Base-by-base conservation (phyloP, 1,284 basidiomycete species). In the Athelia psychrophila region DNA sequence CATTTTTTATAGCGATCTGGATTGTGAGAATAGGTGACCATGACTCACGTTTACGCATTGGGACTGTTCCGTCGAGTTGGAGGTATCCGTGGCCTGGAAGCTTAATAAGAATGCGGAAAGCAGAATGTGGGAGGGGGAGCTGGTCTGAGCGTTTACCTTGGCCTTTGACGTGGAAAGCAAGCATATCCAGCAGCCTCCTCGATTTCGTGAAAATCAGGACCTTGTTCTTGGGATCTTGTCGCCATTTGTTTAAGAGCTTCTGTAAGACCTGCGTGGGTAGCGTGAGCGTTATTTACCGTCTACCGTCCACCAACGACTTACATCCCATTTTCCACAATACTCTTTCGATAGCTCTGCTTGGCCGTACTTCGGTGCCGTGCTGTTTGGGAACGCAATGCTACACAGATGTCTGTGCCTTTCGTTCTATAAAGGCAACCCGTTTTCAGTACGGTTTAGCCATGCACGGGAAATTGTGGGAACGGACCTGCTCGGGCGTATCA, bases 141-240 rank as follows among this genome's bases (percentile, higher is more conserved):
- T n/a, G n/a, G n/a, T n/a, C n/a, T n/a, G n/a, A n/a, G n/a, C n/a
- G n/a, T 30, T 48, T 49, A 86, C 87, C 70, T 59, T 75, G 70
- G 6, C 70, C 70, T 19, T 74, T 74, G 16, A 95, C 73, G 62
- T 90, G 84, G 58, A 80, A 85, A 49, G 88, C 82, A 32, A 95
- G 69, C 78, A 92, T 90, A 10, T 88, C 83, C 19, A 95, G 72
- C 16, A 95, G 70, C 63, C 91, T 92, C 53, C 91, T 83, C 1
- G 88, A 88, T 64, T 91, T 91, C 2, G 91, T 93, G 68, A 95
- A 95, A 50, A 94, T 84, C 22, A 94, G 73, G 22, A 93, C 86
- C 63, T 92, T 93, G 67, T 89, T 94, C 1, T 74, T 72, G 2
- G 56, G 60, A 54, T 87, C 84, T 57, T 75, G 78, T 42, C 72